phyloP scores from a whole-genome alignment of 2,329 filamentous ascomycete genomes.

The Aspergillus sp. region DNA sequence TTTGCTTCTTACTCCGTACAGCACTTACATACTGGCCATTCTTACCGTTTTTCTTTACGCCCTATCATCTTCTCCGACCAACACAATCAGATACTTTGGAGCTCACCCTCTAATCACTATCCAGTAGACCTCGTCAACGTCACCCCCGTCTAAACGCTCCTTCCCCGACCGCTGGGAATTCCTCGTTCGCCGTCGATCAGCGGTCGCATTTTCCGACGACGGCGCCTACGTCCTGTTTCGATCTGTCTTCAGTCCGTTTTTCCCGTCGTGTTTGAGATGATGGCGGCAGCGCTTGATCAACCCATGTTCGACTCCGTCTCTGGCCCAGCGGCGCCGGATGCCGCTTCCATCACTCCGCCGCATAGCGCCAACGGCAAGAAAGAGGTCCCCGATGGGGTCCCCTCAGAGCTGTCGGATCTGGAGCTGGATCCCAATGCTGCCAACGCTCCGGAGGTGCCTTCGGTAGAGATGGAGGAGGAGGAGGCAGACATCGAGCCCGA shows the following conservation, averaged over 20 bases:
- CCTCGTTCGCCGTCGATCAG: slow-evolving; percentile 41
- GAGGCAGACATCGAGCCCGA: slow-evolving; percentile 79
- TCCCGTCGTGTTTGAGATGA: slow-evolving; percentile 22
- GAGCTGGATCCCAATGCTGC: slow-evolving; percentile 35
- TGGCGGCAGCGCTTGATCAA: slow-evolving; percentile 36
- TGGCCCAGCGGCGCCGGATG: slow-evolving; percentile 23
- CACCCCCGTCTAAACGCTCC: slow-evolving; percentile 2
- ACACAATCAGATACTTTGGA: not conserved
- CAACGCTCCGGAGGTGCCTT: slow-evolving; percentile 21
- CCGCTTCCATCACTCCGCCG: slow-evolving; percentile 43
- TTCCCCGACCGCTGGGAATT: slow-evolving; percentile 45
- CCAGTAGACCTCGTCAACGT: slow-evolving; percentile 4
- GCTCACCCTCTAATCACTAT: slow-evolving; percentile 4
- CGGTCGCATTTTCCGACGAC: slow-evolving; percentile 43
- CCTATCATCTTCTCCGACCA: not conserved
- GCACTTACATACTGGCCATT: not conserved
- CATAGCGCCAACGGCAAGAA: slow-evolving; percentile 46
- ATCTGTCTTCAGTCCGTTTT: slow-evolving; percentile 9
- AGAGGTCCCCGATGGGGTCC: slow-evolving; percentile 40
- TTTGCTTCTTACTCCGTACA: not conserved
- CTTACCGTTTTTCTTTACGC: not conserved
- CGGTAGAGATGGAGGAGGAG: slow-evolving; percentile 53
- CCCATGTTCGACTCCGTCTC: slow-evolving; percentile 25
- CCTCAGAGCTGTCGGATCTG: slow-evolving; percentile 43
- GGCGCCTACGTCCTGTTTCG: slow-evolving; percentile 23